Evolutionary conservation across 106 monocot genomes (phyloP), one percentile per base, ranked within the genome.

Genomic region (Dactylorhiza incarnata): DNA sequence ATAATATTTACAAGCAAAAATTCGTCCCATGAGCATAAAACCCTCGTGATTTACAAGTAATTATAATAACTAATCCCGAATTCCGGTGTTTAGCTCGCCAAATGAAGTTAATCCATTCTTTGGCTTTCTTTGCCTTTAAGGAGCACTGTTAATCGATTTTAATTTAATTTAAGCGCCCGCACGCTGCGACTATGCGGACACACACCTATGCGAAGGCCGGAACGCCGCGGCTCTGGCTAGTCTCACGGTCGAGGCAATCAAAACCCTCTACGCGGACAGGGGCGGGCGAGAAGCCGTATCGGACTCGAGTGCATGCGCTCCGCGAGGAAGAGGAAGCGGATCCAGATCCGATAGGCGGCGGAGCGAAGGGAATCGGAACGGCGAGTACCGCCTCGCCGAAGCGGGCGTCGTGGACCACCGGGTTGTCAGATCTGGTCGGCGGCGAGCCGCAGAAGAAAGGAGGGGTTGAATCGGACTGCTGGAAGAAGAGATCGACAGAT

Each of bases 221-320:
- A 78, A 82, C 48, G 48, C 78, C 50, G 14, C 78, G 76, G 61
- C 63, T 43, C 0, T 69, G 55, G 69, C 80, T 46, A 46, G 70
- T 51, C n/a, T 73, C 73, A 26, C 74, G 73, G 68, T 78, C 75
- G 73, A 77, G 77, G 77, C 79, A 80, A 49, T 82, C 73, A 51
- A 83, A 83, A 50, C 83, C 83, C 74, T 83, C 83, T 37, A 83
- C 19, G 66, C 83, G 73, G 9, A 83, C 73, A 6, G 83, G 45
- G 23, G 83, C 78, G 16, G 78, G 78, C 17, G 51, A 29, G 69
- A 83, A 55, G 62, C 82, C 83, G 23, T 48, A 78, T 69, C 78
- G 74, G 44, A 74, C 19, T 22, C 73, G 77, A 13, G 47, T 47
- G 47, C 74, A 83, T n/a, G 69, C 58, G 45, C 58, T 77, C 9